These are phyloP conservation scores for Suhomyces taliae DNA, from an alignment of 1,139 yeast species.

Conservation along the genomic window DNA sequence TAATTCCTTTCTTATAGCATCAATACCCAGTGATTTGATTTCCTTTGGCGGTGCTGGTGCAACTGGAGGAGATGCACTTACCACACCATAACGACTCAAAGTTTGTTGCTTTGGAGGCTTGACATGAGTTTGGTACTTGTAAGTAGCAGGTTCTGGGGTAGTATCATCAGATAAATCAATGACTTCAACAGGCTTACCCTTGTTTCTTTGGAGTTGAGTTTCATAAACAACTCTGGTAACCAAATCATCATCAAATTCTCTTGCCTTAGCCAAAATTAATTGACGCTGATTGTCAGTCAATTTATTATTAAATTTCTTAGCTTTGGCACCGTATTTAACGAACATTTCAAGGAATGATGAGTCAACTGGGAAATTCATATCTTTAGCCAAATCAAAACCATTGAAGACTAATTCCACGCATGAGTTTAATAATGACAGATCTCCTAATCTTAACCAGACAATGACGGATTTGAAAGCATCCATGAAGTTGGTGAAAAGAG, in stretches of 20 bases:
- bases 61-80: constrained; percentile 36
- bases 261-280: constrained; percentile 58
- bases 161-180: constrained; percentile 10
- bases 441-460: constrained; percentile 81
- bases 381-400: constrained; percentile 63
- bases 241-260: constrained; percentile 49
- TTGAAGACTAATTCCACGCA: constrained; percentile 72
- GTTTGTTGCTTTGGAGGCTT: constrained; percentile 44
- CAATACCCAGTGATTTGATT: constrained; percentile 38
- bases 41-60: constrained; percentile 42
- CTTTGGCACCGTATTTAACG: constrained; percentile 64
- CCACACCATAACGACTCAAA: constrained; percentile 49
- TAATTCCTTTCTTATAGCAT: constrained; percentile 41
- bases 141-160: constrained; percentile 25
- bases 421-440: constrained; percentile 66
- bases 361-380: constrained; percentile 48
- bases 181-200: constrained; percentile 8
- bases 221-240: constrained; percentile 55
- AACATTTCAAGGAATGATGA: constrained; percentile 51
- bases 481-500: constrained; percentile 39
- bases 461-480: constrained; percentile 61
- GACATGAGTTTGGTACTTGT: constrained; percentile 23
- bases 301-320: constrained; percentile 65
- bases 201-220: constrained; percentile 35
- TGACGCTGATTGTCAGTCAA: constrained; percentile 59